These are phyloP conservation scores for Trichoderma sp. DNA, from an alignment of 2,329 filamentous ascomycete genomes.

Conservation along the genomic window DNA sequence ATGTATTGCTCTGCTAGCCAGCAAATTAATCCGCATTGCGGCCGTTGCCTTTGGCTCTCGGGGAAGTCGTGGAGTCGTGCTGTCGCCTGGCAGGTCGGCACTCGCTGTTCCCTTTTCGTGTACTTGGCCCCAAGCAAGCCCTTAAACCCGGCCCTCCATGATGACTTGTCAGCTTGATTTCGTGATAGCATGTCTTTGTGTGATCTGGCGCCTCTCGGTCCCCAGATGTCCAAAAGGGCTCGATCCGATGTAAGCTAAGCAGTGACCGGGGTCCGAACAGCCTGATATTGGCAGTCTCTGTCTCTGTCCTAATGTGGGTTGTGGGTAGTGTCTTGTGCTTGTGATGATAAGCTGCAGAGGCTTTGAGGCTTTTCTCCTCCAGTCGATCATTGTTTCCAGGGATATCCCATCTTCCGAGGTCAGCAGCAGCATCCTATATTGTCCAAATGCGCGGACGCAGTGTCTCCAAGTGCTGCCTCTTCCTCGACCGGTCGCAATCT, in stretches of 20 bases:
- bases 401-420: conserved; percentile 17
- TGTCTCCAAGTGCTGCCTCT: conserved; percentile 7
- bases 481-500: background rate
- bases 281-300: background rate
- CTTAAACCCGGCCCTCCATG: conserved; percentile 9
- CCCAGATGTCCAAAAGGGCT: conserved; percentile 4
- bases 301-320: background rate
- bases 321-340: background rate
- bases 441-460: background rate
- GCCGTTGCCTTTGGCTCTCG: conserved; percentile 20
- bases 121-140: conserved; percentile 16
- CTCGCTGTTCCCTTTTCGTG: conserved; percentile 7
- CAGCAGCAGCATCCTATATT: conserved; percentile 2
- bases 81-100: conserved; percentile 14
- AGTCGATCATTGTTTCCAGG: conserved; percentile 15
- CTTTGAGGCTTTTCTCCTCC: conserved; percentile 6
- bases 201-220: background rate
- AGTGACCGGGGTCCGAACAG: background rate
- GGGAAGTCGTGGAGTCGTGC: conserved; percentile 11
- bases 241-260: conserved; percentile 1
- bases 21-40: conserved; percentile 26
- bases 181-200: conserved; percentile 3
- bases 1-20: background rate
- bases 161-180: conserved; percentile 8
- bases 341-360: conserved; percentile 19